Percentiles rank a stretch among this genome's conserved stretches.
phyloP scores from a whole-genome alignment of 2,329 filamentous ascomycete genomes.

The Scortechinia acanthostroma region DNA sequence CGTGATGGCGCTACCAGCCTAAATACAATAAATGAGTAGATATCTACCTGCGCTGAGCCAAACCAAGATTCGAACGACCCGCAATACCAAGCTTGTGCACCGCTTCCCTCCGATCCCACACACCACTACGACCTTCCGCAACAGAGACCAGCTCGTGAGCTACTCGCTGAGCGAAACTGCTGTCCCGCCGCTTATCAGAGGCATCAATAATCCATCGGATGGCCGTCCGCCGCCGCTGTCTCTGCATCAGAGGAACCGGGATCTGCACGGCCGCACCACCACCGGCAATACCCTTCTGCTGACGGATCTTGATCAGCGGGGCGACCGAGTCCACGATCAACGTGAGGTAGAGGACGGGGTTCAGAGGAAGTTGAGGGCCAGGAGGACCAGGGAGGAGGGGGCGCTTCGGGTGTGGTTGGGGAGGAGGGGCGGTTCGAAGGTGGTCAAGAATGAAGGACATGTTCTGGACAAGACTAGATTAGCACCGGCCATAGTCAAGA shows the following conservation, averaged over 20 bases:
- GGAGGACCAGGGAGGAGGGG: constrained; percentile 72
- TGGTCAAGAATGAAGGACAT: constrained; percentile 77
- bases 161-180: constrained; percentile 69
- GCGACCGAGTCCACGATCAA: constrained; percentile 88
- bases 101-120: constrained; percentile 75
- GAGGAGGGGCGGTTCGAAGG: constrained; percentile 77
- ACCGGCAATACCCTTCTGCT: constrained; percentile 71
- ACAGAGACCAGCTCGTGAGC: constrained; percentile 82
- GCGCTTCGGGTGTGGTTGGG: constrained; percentile 63
- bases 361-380: constrained; percentile 74
- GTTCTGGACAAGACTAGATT: constrained; percentile 44
- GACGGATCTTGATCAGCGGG: constrained; percentile 74
- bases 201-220: constrained; percentile 84
- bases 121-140: constrained; percentile 74
- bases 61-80: constrained; percentile 65
- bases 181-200: constrained; percentile 71
- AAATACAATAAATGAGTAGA: too few species aligned
- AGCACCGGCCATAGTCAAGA: constrained; percentile 3
- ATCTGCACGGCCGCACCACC: constrained; percentile 80
- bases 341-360: constrained; percentile 83
- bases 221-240: constrained; percentile 72
- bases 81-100: constrained; percentile 78
- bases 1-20: too few species aligned
- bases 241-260: constrained; percentile 67
- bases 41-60: background rate